phyloP scores from a whole-genome alignment of 225 moss, liverwort and hornwort species.

The Neckera pumila region DNA sequence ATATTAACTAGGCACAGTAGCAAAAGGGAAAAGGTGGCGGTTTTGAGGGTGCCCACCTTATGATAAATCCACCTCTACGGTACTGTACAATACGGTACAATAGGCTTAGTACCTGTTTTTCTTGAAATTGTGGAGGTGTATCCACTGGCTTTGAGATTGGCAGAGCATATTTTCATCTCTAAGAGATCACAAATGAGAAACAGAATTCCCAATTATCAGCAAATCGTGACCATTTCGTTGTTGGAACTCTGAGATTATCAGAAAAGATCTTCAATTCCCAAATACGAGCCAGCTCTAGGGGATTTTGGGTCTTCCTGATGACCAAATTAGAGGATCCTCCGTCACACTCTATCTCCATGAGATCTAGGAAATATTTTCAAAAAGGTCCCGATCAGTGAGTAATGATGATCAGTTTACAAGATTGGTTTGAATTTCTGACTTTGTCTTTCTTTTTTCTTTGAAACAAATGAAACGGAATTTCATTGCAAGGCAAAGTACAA shows the following conservation, averaged over 20 bases:
- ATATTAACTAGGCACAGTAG: fast-evolving
- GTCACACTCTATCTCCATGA: not conserved
- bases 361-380: not conserved
- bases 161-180: not conserved
- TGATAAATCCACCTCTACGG: not conserved
- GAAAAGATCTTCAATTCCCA: not conserved
- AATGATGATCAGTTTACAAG: not conserved
- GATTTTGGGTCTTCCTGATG: not conserved
- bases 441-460: too few relatives aligned
- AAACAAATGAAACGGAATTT: too few relatives aligned
- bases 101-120: not conserved
- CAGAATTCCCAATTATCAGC: not conserved
- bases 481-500: too few relatives aligned
- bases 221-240: not conserved
- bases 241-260: not conserved
- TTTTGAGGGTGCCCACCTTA: not conserved
- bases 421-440: not conserved
- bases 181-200: not conserved
- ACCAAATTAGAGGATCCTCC: not conserved
- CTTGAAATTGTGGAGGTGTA: not conserved
- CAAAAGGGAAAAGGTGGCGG: fast-evolving
- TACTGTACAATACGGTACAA: not conserved
- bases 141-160: not conserved
- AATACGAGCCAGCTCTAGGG: not conserved
- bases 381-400: too few relatives aligned